Conservation (phyloP, 2,329 filamentous ascomycete species). For the Endocalyx cinctus region DNA sequence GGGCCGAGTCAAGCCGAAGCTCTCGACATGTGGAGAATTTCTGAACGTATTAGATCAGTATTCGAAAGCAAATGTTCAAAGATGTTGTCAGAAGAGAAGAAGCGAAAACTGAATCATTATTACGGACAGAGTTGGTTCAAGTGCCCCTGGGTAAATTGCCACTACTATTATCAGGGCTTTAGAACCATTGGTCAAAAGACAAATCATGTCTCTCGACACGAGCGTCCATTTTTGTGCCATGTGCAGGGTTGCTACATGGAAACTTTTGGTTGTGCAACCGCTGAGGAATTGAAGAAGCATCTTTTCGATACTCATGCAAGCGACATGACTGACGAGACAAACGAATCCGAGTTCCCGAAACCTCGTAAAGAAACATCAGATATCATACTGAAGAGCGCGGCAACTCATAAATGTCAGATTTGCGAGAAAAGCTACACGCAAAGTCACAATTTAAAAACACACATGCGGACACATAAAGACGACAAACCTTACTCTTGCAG, state of each 20-base stretch:
- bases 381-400: slow-evolving; percentile 4
- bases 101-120: slow-evolving; percentile 16
- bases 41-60: slow-evolving; percentile 9
- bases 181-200: slow-evolving; percentile 22
- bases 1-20: slow-evolving; percentile 11
- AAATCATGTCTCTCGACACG: slow-evolving; percentile 29
- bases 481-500: slow-evolving; percentile 14
- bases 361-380: slow-evolving; percentile 6
- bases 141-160: slow-evolving; percentile 27
- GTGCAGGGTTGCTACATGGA: slow-evolving; percentile 25
- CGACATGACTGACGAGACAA: slow-evolving; percentile 8
- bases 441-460: slow-evolving; percentile 14
- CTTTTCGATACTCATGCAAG: slow-evolving; percentile 18
- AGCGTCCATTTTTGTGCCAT: slow-evolving; percentile 30
- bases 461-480: slow-evolving; percentile 14
- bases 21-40: slow-evolving; percentile 11
- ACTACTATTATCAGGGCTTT: slow-evolving; percentile 35
- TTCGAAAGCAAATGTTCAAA: no score
- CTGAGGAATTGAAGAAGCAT: slow-evolving; percentile 30
- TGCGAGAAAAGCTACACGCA: slow-evolving; percentile 18
- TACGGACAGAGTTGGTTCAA: slow-evolving; percentile 14
- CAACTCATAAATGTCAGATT: slow-evolving; percentile 8
- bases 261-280: slow-evolving; percentile 28
- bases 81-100: slow-evolving; percentile 17
- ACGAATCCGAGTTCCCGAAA: slow-evolving; percentile 13